Evolutionary conservation across 2,329 filamentous ascomycete species (phyloP), one percentile per base, ranked within the genome.

Genomic region (Didymella arachidicola): DNA sequence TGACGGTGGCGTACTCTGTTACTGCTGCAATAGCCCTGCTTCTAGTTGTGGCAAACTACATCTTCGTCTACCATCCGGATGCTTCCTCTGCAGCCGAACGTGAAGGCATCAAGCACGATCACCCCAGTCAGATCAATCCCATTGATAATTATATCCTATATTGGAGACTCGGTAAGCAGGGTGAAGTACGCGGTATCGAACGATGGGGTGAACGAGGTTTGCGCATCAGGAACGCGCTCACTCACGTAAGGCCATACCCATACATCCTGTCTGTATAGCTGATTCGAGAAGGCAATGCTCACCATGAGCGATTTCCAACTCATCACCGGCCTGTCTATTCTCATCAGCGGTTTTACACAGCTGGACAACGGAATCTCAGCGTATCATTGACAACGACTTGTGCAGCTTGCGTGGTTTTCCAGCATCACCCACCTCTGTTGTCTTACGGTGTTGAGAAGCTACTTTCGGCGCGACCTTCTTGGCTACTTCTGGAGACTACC

Each of bases 341-440:
- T 67, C 16, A 65, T 62, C 3, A 62, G 60, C 36, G 64, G 62
- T 1, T 67, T 59, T 25, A 42, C 60, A 7, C 64, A 65, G 41
- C 26, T 67, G 2, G 49, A 42, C 8, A 59, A 53, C 14, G 56
- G 64, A 7, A 51, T 67, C 2, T 63, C 64, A 7, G 46, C 42
- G n/a, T 67, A 65, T 25, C 64, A 67, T 32, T 65, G 60, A 58
- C 60, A 63, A 30, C 55, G 51, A 16, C 27, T 65, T 8, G 54
- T 63, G 7, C 51, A 60, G 26, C 45, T 67, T 4, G 62, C 62
- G 11, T 67, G 59, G 60, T 63, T 65, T 25, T 60, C 58, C 4
- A 60, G 56, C 42, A 27, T 61, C 3, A 63, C 60, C 2, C 62
- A 65, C 16, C 49, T 65, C 1, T 58, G 47, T 22, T 63, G 56